Evolutionary conservation across 345 rosid species (phyloP).

Genomic region (Citrus medica): DNA sequence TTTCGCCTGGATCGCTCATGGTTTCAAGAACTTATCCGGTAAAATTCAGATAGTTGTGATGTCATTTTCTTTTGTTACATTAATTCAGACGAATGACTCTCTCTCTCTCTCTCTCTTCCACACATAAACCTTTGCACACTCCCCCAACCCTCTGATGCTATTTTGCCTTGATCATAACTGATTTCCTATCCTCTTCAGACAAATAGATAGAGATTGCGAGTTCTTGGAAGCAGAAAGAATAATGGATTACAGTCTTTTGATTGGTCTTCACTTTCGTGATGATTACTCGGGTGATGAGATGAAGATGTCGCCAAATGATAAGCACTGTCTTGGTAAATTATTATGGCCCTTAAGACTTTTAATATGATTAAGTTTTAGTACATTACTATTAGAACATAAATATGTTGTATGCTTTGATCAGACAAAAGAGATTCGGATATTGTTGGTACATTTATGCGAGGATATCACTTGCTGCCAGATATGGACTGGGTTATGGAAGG

Average conservation of each 20-base stretch:
- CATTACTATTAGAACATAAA: not conserved
- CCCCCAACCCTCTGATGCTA: not conserved
- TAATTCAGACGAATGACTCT: not conserved
- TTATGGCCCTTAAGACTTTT: not conserved
- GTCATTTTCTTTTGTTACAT: not conserved
- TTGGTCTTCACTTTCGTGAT: constrained; percentile 95
- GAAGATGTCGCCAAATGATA: constrained; percentile 67
- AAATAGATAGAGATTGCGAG: constrained; percentile 84
- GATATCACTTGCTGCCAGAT: constrained; percentile 56
- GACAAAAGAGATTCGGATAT: constrained; percentile 29
- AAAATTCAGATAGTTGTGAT: constrained; percentile 20
- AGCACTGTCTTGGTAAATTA: constrained; percentile 15
- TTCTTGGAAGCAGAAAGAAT: constrained; percentile 91
- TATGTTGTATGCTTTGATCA: constrained; percentile 13
- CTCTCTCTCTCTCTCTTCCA: not conserved
- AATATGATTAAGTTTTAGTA: not conserved
- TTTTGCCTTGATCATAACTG: not conserved
- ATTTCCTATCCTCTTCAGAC: constrained; percentile 40
- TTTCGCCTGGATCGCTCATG: constrained; percentile 80
- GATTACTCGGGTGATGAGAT: constrained; percentile 75
- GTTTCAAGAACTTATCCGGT: constrained; percentile 86
- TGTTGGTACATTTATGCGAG: constrained; percentile 45
- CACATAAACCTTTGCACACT: not conserved
- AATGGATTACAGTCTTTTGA: constrained; percentile 94
- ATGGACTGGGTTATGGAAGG: constrained; percentile 59